Evolutionary conservation across 495 filamentous ascomycete species (phyloP).

Genomic region (Oidiodendron maius): DNA sequence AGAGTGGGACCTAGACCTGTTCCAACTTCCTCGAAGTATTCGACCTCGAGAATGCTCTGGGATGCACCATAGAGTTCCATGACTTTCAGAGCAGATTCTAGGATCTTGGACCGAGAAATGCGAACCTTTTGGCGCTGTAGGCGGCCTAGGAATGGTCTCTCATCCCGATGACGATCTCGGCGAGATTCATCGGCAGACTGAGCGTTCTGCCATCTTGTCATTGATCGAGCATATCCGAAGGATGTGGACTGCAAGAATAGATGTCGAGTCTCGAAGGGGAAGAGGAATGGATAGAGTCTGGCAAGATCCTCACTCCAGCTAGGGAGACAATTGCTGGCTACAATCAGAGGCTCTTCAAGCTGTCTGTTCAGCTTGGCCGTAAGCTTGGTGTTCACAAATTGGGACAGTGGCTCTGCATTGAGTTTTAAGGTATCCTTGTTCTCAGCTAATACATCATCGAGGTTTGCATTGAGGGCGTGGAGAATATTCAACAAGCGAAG

Average conservation of each 20-base stretch:
- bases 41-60: constrained; percentile 91
- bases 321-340: constrained; percentile 93
- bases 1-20: constrained; percentile 94
- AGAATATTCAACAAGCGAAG: constrained; percentile 84
- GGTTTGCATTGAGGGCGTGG: constrained; percentile 88
- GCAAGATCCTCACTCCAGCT: constrained; percentile 98
- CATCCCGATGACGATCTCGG: constrained; percentile 77
- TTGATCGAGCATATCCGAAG: constrained; percentile 95
- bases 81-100: constrained; percentile 97
- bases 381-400: constrained; percentile 98
- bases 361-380: constrained; percentile 99
- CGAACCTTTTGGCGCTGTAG: constrained; percentile 96
- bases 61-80: constrained; percentile 98
- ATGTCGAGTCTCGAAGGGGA: constrained; percentile 97
- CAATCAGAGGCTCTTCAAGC: constrained; percentile 95
- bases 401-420: constrained; percentile 76
- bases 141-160: constrained; percentile 86
- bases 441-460: constrained; percentile 94
- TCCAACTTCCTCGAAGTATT: constrained; percentile 98
- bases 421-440: constrained; percentile 65
- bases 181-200: constrained; percentile 73
- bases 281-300: constrained; percentile 93
- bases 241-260: constrained; percentile 97
- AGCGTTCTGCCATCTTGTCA: constrained; percentile 95
- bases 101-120: constrained; percentile 84